These are phyloP conservation scores for Bidens hawaiensis DNA, from an alignment of 140 eudicot genomes.

Conservation along the genomic window DNA sequence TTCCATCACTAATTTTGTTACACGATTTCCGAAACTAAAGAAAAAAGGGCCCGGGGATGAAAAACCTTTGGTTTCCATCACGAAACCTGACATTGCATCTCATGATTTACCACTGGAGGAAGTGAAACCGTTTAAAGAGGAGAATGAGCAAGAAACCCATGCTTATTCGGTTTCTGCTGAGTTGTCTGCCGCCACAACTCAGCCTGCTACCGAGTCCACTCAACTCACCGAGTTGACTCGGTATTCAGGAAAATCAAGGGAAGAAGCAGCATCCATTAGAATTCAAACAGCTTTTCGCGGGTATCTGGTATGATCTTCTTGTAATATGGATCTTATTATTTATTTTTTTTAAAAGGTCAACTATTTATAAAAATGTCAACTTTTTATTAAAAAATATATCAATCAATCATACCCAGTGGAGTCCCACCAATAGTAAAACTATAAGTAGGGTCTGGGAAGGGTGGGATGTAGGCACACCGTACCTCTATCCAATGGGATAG, in stretches of 20 bases:
- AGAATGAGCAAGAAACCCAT: slow-evolving; percentile 37
- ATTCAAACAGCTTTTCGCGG: slow-evolving; percentile 76
- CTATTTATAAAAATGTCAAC: too few relatives aligned
- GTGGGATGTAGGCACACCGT: too few relatives aligned
- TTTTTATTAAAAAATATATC: too few relatives aligned
- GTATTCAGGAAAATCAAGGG: slow-evolving; percentile 36
- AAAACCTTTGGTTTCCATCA: slow-evolving; percentile 26
- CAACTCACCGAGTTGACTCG: slow-evolving; percentile 22
- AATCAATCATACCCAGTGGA: too few relatives aligned
- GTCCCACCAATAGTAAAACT: too few relatives aligned
- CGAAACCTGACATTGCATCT: slow-evolving; percentile 30
- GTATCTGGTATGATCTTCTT: slow-evolving; percentile 40
- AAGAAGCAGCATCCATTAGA: slow-evolving; percentile 56
- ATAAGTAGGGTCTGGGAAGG: too few relatives aligned
- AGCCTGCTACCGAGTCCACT: slow-evolving; percentile 35
- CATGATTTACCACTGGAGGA: slow-evolving; percentile 38
- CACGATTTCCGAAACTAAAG: slow-evolving; percentile 49
- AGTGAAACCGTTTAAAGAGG: slow-evolving; percentile 40
- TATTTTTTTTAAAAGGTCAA: background rate
- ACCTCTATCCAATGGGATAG: too few relatives aligned
- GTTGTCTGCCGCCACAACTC: slow-evolving; percentile 35
- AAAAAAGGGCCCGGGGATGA: slow-evolving; percentile 43
- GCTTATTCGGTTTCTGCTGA: slow-evolving; percentile 34
- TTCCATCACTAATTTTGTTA: background rate
- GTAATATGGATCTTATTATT: background rate